Base-by-base conservation (phyloP, 148 eudicot genomes). In the Rhododendron vialii region DNA sequence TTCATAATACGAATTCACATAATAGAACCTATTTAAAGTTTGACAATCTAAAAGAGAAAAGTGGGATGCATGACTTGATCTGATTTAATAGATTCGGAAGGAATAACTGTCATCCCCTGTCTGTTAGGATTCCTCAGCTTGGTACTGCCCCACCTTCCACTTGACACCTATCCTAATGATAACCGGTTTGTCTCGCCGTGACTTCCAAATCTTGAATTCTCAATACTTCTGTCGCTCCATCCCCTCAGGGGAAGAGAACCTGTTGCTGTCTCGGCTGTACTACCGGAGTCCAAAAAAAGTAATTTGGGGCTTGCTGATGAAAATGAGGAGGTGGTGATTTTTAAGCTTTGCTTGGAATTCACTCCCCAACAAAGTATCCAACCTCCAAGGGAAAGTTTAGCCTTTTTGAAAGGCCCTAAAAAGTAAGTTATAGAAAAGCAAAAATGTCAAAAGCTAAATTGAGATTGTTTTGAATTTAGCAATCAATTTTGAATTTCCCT, bases 291-390 rank as follows among this genome's bases (percentile, higher is more conserved):
- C 26, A 20, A 59, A 20, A n/a, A 26, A 67, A 11, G 33, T 10
- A 67, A 67, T 67, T 26, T 67, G 73, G 30, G 61, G 69, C 50
- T 65, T 38, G 75, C 28, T 2, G 71, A n/a, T n/a, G 75, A 28
- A 71, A 30, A 71, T 83, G 87, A 85, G 55, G 53, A 78, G 15
- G 20, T 59, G 74, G 47, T 85, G 36, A 48, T 38, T 61, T 75
- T 33, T 74, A 89, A 84, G 53, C 93, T 93, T 92, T 86, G 92
- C 96, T 92, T 93, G 80, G 89, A 94, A 88, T 92, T 85, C 88
- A 94, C 93, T 91, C 85, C 77, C 90, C 80, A 85, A 86, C 86
- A 69, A 82, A 83, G 81, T 87, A 89, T 69, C 75, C 15, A 69
- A 88, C 92, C 84, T 59, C 87, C 83, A 7, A 84, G 71, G 30